Percentiles rank a stretch among this genome's conserved stretches.
Conservation (phyloP, 116 monocot genomes). For the Papilionanthe hybrid region DNA sequence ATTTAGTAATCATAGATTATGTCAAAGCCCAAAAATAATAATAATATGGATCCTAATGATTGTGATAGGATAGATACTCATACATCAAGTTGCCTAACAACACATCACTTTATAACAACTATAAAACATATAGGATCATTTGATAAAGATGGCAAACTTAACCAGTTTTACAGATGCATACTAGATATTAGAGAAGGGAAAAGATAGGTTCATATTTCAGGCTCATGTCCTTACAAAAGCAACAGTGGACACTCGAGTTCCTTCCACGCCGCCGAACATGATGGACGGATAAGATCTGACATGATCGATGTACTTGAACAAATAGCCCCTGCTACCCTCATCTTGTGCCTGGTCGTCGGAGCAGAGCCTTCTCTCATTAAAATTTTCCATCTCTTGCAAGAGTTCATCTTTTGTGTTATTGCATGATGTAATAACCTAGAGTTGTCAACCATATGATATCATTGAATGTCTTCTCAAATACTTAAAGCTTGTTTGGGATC, state of each 20-base stretch:
- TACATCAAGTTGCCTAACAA: no score
- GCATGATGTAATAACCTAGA: slow-evolving; percentile 85
- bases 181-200: no score
- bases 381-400: slow-evolving; percentile 67
- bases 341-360: slow-evolving; percentile 20
- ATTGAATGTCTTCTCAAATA: not conserved
- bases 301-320: slow-evolving; percentile 74
- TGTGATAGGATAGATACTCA: no score
- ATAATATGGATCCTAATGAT: no score
- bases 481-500: not conserved
- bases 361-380: slow-evolving; percentile 36
- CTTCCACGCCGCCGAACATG: slow-evolving; percentile 78
- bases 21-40: no score
- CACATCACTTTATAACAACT: no score
- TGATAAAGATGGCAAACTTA: no score
- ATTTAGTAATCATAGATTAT: no score
- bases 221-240: slow-evolving; percentile 50
- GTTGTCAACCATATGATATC: not conserved
- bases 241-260: slow-evolving; percentile 79
- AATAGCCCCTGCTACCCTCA: slow-evolving; percentile 8
- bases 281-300: slow-evolving; percentile 71
- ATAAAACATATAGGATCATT: no score
- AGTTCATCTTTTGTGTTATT: slow-evolving; percentile 87
- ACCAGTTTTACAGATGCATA: no score
- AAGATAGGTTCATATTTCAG: not conserved